These are phyloP conservation scores for Lantana camara DNA, from an alignment of 257 asterid genomes.

Conservation along the genomic window DNA sequence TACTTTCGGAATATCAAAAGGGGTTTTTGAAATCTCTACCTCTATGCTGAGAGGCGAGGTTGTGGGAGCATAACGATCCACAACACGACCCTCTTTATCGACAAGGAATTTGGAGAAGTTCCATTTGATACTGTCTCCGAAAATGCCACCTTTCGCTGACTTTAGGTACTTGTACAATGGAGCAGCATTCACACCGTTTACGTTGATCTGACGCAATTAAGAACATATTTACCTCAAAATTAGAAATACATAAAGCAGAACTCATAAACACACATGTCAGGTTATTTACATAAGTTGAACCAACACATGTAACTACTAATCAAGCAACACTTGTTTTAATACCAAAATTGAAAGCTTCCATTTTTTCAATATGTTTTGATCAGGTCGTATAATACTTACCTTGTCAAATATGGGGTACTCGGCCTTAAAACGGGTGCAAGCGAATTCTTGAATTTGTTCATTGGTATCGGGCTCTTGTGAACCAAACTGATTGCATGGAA, in stretches of 20 bases:
- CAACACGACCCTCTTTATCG: slow-evolving; percentile 78
- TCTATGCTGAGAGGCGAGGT: slow-evolving; percentile 89
- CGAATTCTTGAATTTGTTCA: slow-evolving; percentile 80
- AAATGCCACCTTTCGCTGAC: slow-evolving; percentile 84
- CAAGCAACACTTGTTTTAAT: too few relatives aligned
- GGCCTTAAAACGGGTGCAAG: slow-evolving; percentile 97
- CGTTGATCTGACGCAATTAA: slow-evolving; percentile 58
- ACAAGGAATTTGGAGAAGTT: slow-evolving; percentile 88
- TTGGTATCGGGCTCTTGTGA: slow-evolving; percentile 88
- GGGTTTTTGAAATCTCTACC: slow-evolving; percentile 38
- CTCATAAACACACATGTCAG: not conserved
- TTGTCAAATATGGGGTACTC: slow-evolving; percentile 91
- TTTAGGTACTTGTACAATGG: slow-evolving; percentile 79
- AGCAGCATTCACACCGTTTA: slow-evolving; percentile 74
- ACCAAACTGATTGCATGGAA: slow-evolving; percentile 97
- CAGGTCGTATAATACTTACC: slow-evolving; percentile 32
- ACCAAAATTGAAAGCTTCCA: too few relatives aligned
- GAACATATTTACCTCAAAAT: not conserved
- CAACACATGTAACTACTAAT: not conserved
- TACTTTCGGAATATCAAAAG: not conserved
- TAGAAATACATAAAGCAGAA: not conserved
- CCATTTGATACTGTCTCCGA: slow-evolving; percentile 85
- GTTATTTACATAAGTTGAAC: not conserved
- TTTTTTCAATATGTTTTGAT: not conserved
- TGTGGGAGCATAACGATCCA: slow-evolving; percentile 91